Evolutionary conservation across 2,329 filamentous ascomycete genomes (phyloP).

Genomic region (Pseudocercospora cruenta): DNA sequence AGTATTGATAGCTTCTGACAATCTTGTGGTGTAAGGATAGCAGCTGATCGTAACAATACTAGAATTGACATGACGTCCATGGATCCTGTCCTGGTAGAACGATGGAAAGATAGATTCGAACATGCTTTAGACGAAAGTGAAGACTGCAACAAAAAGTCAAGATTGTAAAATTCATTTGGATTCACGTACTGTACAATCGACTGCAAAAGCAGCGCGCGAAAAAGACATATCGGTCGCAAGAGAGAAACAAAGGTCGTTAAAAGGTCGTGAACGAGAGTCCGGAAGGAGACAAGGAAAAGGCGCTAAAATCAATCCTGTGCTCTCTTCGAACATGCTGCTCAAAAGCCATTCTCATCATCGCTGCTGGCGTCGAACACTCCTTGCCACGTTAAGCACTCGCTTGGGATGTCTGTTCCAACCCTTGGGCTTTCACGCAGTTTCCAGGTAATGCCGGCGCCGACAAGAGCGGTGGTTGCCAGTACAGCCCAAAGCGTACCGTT

Average conservation of each 20-base stretch:
- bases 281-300: constrained; percentile 12
- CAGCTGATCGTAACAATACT: background rate
- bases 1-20: background rate
- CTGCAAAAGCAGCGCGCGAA: background rate
- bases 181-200: background rate
- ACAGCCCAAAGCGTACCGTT: constrained; percentile 52
- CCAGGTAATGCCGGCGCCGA: constrained; percentile 49
- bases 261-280: constrained; percentile 9
- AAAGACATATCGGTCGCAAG: background rate
- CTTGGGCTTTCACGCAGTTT: constrained; percentile 50
- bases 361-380: constrained; percentile 51
- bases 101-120: constrained; percentile 34
- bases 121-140: constrained; percentile 30
- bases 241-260: constrained; percentile 12
- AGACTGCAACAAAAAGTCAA: constrained; percentile 4
- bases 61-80: constrained; percentile 42
- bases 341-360: constrained; percentile 31
- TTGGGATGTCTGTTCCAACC: constrained; percentile 49
- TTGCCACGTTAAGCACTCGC: constrained; percentile 50
- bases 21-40: background rate
- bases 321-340: background rate
- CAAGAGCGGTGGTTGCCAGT: constrained; percentile 45
- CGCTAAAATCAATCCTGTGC: background rate
- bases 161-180: constrained; percentile 9
- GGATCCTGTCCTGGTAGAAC: constrained; percentile 33